These are phyloP conservation scores for Talaromyces stipitatus DNA, from an alignment of 495 filamentous ascomycete species.

Conservation along the genomic window DNA sequence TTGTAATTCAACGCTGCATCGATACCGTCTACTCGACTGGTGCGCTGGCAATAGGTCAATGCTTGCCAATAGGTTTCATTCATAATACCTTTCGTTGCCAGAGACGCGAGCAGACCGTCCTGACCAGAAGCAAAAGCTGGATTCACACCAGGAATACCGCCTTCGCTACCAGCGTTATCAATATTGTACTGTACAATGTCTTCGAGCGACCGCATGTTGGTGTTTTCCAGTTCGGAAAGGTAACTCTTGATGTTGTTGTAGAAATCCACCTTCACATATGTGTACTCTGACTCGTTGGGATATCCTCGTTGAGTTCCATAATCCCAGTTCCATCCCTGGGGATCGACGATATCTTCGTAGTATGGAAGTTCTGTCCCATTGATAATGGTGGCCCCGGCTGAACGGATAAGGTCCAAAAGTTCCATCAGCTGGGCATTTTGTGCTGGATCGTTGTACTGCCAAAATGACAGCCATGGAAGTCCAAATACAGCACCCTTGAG, in stretches of 20 bases:
- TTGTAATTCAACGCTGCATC: constrained; percentile 53
- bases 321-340: constrained; percentile 66
- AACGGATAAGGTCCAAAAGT: constrained; percentile 45
- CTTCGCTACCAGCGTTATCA: constrained; percentile 59
- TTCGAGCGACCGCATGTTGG: constrained; percentile 52
- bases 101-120: constrained; percentile 56
- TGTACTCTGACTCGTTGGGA: constrained; percentile 65
- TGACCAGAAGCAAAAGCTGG: constrained; percentile 66
- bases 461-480: constrained; percentile 63
- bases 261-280: constrained; percentile 65
- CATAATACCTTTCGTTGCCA: constrained; percentile 51
- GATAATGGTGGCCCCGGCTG: constrained; percentile 59
- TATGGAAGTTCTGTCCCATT: constrained; percentile 62
- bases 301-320: constrained; percentile 54
- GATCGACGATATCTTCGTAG: constrained; percentile 51
- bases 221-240: constrained; percentile 57
- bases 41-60: constrained; percentile 49
- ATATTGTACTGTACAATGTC: constrained; percentile 64
- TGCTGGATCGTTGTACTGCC: constrained; percentile 46
- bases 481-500: constrained; percentile 59
- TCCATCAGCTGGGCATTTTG: constrained; percentile 45
- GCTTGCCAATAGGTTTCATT: constrained; percentile 61
- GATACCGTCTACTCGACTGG: constrained; percentile 56
- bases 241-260: constrained; percentile 67
- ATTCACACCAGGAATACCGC: constrained; percentile 52